A percentile compares a stretch with the other conserved stretches of the same genome.
Evolutionary conservation across 257 asterid species (phyloP).

Genomic region (Gentiana dahurica): DNA sequence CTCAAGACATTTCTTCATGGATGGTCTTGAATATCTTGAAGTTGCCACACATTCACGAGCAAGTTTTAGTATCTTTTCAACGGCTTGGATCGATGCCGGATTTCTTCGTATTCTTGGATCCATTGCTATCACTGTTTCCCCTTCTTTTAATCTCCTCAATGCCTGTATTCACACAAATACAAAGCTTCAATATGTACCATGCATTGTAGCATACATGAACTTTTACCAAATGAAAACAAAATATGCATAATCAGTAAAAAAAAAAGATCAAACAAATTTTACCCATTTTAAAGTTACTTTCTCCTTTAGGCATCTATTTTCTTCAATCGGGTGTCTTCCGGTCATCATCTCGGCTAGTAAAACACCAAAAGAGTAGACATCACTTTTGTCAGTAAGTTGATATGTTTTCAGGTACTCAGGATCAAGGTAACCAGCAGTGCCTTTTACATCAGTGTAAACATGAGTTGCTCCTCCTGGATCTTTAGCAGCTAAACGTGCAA

Average conservation of each 20-base stretch:
- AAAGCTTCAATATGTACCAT: not conserved
- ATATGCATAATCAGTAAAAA: too few relatives aligned
- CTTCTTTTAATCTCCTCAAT: slow-evolving; percentile 28
- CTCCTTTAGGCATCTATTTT: slow-evolving; percentile 22
- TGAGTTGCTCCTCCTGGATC: slow-evolving; percentile 37
- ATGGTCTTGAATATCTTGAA: slow-evolving; percentile 45
- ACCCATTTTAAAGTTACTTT: slow-evolving; percentile 59
- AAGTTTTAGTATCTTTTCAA: slow-evolving; percentile 46
- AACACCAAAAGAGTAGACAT: slow-evolving; percentile 72
- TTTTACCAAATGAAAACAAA: not conserved
- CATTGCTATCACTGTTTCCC: slow-evolving; percentile 44
- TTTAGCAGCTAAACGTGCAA: slow-evolving; percentile 44
- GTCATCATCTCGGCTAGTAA: slow-evolving; percentile 61
- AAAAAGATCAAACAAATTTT: slow-evolving; percentile 2
- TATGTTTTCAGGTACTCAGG: slow-evolving; percentile 57
- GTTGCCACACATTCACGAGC: slow-evolving; percentile 54
- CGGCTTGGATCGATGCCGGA: slow-evolving; percentile 29
- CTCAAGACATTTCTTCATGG: slow-evolving; percentile 64
- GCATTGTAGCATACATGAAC: not conserved
- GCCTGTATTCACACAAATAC: slow-evolving; percentile 31
- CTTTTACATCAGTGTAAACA: slow-evolving; percentile 57
- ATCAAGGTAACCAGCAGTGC: slow-evolving; percentile 72
- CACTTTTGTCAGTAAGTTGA: slow-evolving; percentile 66
- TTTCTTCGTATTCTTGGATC: slow-evolving; percentile 50
- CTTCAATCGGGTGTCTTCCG: slow-evolving; percentile 50